phyloP scores from a whole-genome alignment of 169 alveolate species.

The Plasmodium billcollinsi region DNA sequence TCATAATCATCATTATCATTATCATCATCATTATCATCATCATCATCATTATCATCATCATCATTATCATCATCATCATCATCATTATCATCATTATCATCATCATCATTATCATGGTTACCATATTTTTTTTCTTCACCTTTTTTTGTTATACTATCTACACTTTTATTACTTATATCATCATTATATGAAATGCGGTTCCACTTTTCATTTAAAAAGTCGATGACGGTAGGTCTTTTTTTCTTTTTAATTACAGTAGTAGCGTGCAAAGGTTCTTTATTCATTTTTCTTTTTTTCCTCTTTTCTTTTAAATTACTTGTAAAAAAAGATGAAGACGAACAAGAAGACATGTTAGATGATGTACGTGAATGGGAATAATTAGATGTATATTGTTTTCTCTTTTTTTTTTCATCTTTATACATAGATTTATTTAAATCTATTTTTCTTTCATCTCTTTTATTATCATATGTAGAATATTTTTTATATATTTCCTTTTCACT shows the following conservation, averaged over 20 bases:
- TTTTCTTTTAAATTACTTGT: conserved; percentile 10
- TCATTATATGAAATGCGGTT: conserved; percentile 37
- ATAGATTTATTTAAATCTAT: too few relatives aligned
- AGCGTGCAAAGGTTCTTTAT: conserved; percentile 3
- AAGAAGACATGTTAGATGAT: conserved; percentile 2
- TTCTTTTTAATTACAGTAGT: conserved; percentile 10
- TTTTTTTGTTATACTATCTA: neutral
- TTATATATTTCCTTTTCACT: neutral
- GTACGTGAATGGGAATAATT: neutral
- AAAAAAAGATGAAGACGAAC: conserved; percentile 26
- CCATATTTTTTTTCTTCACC: neutral
- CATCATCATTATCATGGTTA: too few relatives aligned
- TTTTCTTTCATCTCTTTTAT: conserved; percentile 2
- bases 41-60: neutral
- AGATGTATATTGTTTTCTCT: neutral
- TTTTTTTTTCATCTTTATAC: conserved; percentile 6
- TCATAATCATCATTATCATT: neutral
- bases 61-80: neutral
- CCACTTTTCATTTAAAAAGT: conserved; percentile 64
- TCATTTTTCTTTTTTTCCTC: conserved; percentile 11
- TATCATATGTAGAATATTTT: neutral
- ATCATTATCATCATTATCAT: neutral
- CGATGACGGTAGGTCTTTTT: conserved; percentile 69
- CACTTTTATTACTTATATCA: neutral
- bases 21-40: neutral